phyloP scores from a whole-genome alignment of 164 flowering plant species.

The Stephania yunnanensis region DNA sequence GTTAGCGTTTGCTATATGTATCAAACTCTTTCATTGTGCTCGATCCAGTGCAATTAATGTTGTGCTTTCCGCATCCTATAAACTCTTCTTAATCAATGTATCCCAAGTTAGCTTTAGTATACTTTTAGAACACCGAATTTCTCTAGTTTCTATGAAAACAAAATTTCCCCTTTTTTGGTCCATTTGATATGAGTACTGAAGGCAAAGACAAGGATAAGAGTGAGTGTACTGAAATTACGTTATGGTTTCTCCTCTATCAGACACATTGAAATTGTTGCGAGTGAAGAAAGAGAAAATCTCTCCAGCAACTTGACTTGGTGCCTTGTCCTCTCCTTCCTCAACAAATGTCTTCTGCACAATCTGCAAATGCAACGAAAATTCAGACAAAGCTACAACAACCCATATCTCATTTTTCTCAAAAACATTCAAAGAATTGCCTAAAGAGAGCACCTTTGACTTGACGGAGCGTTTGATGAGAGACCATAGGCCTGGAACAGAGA shows the following conservation, averaged over 20 bases:
- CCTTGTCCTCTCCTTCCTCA: conserved; percentile 45
- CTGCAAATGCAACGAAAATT: conserved; percentile 26
- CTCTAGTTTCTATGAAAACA: no score
- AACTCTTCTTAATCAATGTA: no score
- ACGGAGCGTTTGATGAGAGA: conserved; percentile 99
- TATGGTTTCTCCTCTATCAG: conserved; percentile 81
- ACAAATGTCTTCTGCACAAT: conserved; percentile 80
- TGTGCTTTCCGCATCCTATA: no score
- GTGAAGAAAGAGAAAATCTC: conserved; percentile 89
- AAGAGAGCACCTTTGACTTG: conserved; percentile 69
- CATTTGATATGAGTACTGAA: neutral
- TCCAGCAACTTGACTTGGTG: conserved; percentile 72
- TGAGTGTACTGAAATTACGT: conserved; percentile 34
- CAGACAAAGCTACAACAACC: neutral
- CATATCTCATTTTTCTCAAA: neutral
- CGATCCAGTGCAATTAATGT: no score
- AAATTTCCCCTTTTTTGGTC: neutral
- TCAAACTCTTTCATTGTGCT: no score
- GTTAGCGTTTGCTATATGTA: no score
- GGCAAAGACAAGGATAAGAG: neutral
- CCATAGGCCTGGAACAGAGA: conserved; percentile 98
- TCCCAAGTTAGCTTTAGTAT: no score
- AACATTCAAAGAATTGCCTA: neutral
- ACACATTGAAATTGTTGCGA: conserved; percentile 76
- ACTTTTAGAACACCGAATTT: no score